Conservation (phyloP, 2,329 filamentous ascomycete genomes). For the Pyricularia grisea region DNA sequence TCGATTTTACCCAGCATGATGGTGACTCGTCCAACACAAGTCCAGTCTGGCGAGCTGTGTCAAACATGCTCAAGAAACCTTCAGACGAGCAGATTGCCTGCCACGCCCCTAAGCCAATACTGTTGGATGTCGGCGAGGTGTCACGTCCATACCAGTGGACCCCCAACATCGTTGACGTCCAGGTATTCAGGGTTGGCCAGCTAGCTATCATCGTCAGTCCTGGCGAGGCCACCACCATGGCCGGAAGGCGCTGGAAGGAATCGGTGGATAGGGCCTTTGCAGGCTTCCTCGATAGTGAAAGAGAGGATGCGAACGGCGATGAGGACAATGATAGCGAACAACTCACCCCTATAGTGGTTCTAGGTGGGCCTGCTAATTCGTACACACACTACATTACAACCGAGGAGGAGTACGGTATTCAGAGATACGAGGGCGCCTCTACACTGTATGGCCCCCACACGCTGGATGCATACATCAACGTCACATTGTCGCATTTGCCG, state of each 20-base stretch:
- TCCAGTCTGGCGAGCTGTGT: slow-evolving; percentile 72
- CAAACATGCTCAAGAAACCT: slow-evolving; percentile 62
- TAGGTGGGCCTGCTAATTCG: slow-evolving; percentile 80
- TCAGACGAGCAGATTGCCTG: slow-evolving; percentile 62
- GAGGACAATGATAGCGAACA: not conserved
- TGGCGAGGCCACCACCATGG: slow-evolving; percentile 88
- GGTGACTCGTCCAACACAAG: slow-evolving; percentile 55
- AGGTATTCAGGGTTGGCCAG: slow-evolving; percentile 75
- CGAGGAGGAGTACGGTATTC: slow-evolving; percentile 49
- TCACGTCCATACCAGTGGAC: slow-evolving; percentile 73
- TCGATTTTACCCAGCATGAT: slow-evolving; percentile 86
- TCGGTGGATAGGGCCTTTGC: slow-evolving; percentile 50
- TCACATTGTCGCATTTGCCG: slow-evolving; percentile 60
- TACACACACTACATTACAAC: slow-evolving; percentile 48
- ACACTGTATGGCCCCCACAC: slow-evolving; percentile 81
- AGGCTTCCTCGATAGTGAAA: slow-evolving; percentile 19
- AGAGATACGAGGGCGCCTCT: slow-evolving; percentile 85
- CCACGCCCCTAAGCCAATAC: slow-evolving; percentile 72
- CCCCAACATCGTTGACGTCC: slow-evolving; percentile 85
- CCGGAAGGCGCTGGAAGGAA: slow-evolving; percentile 75
- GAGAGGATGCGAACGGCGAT: slow-evolving; percentile 21
- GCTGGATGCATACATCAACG: slow-evolving; percentile 77
- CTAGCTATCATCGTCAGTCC: slow-evolving; percentile 76
- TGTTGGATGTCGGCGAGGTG: slow-evolving; percentile 84
- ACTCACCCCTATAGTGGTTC: slow-evolving; percentile 54